These are phyloP conservation scores for Thuidium tamariscinum DNA, from an alignment of 225 moss, liverwort and hornwort genomes.

Conservation along the genomic window DNA sequence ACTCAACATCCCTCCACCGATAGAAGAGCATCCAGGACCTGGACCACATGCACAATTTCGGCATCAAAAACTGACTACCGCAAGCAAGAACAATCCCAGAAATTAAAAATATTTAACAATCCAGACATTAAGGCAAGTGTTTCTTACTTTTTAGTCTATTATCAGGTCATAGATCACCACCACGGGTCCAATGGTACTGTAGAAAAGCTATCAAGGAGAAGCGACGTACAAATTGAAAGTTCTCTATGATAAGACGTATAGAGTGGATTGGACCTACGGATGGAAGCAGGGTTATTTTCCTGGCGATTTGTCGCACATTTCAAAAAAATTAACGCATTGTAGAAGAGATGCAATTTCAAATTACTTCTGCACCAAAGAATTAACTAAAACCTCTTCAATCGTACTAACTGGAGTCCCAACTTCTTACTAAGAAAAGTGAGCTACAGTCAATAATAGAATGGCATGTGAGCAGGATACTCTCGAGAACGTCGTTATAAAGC, in stretches of 20 bases:
- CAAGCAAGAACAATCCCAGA: neutral
- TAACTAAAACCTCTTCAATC: neutral
- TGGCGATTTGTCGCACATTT: no score
- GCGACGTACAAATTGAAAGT: neutral
- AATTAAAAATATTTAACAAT: neutral
- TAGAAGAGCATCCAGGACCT: slow-evolving; percentile 95
- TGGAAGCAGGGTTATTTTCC: no score
- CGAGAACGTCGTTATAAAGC: neutral
- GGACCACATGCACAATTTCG: neutral
- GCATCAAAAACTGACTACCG: neutral
- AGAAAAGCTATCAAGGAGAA: neutral
- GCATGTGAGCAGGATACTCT: neutral
- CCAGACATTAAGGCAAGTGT: neutral
- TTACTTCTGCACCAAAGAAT: neutral
- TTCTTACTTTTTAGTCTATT: neutral
- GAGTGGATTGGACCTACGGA: neutral
- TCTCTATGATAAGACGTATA: neutral
- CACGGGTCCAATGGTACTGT: neutral
- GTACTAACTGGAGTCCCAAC: neutral
- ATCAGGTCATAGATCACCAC: neutral
- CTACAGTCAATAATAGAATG: neutral
- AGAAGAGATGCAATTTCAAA: no score
- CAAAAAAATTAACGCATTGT: no score
- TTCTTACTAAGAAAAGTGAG: neutral
- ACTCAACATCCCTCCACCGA: slow-evolving; percentile 89